A percentile compares a stretch with the other conserved stretches of the same genome.
Conservation (phyloP, 2,329 filamentous ascomycete genomes). For the Sclerotiophoma versabilis region DNA sequence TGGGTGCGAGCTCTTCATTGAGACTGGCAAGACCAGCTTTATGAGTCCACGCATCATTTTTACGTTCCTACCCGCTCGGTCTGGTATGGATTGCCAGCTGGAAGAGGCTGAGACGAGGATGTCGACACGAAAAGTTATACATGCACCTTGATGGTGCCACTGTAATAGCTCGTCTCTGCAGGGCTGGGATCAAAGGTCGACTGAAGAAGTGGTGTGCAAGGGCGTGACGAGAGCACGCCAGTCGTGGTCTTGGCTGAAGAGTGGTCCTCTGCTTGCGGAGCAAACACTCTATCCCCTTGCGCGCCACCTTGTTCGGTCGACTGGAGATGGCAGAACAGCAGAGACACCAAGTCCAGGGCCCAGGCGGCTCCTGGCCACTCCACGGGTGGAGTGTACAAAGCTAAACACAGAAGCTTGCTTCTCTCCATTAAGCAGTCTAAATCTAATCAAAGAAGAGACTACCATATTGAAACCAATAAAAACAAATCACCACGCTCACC, state of each 20-base stretch:
- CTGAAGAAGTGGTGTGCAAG: conserved; percentile 14
- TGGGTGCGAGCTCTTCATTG: conserved; percentile 47
- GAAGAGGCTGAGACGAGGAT: conserved; percentile 38
- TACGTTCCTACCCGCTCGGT: conserved; percentile 35
- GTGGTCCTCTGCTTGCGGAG: conserved; percentile 50
- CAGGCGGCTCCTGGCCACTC: conserved; percentile 8
- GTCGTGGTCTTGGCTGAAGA: conserved; percentile 40
- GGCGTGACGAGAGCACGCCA: conserved; percentile 42
- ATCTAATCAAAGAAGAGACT: conserved; percentile 18
- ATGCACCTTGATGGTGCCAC: conserved; percentile 48
- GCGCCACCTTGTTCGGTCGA: not conserved
- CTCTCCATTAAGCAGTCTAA: conserved; percentile 16
- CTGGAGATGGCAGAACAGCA: not conserved
- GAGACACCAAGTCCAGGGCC: conserved; percentile 13
- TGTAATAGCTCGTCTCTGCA: conserved; percentile 44
- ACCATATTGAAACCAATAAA: conserved; percentile 1
- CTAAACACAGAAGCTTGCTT: conserved; percentile 12
- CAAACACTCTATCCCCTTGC: conserved; percentile 32
- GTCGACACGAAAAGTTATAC: conserved; percentile 50
- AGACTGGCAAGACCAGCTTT: conserved; percentile 45
- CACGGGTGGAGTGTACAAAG: conserved; percentile 11
- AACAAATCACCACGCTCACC: not conserved
- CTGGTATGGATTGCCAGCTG: conserved; percentile 51
- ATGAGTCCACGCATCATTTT: conserved; percentile 45
- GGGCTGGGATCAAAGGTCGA: conserved; percentile 1